Conservation (phyloP, 1,284 basidiomycete genomes). For the Boletus sp. region DNA sequence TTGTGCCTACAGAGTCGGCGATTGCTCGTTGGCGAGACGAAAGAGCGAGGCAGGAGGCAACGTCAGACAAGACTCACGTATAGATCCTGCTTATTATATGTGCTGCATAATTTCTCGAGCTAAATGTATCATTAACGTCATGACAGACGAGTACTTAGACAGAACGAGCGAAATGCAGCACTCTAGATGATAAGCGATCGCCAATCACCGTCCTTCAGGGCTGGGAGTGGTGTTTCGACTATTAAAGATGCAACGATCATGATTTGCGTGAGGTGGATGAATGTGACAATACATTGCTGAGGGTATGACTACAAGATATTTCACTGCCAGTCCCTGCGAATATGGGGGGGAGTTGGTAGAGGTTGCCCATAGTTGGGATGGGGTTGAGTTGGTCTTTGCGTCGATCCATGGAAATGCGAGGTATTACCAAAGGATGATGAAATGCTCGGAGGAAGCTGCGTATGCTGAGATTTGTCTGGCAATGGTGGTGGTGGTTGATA, state of each 20-base stretch:
- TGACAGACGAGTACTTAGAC: neutral
- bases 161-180: slow-evolving; percentile 17
- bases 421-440: slow-evolving; percentile 27
- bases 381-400: slow-evolving; percentile 38
- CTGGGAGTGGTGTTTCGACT: slow-evolving; percentile 3
- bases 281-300: slow-evolving; percentile 15
- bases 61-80: slow-evolving; percentile 3
- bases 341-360: slow-evolving; percentile 21
- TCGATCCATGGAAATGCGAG: slow-evolving; percentile 41
- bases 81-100: slow-evolving; percentile 8
- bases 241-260: slow-evolving; percentile 11
- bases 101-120: slow-evolving; percentile 11
- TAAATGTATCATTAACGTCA: neutral
- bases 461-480: slow-evolving; percentile 23
- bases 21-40: slow-evolving; percentile 74
- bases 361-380: slow-evolving; percentile 28
- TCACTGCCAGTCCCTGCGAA: slow-evolving; percentile 29
- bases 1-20: slow-evolving; percentile 78
- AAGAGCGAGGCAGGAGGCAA: slow-evolving; percentile 24
- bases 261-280: slow-evolving; percentile 7
- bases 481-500: slow-evolving; percentile 39
- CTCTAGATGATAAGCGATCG: slow-evolving; percentile 13
- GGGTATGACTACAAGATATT: slow-evolving; percentile 11
- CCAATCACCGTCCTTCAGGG: slow-evolving; percentile 1
- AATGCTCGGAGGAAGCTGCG: slow-evolving; percentile 29